A percentile compares a stretch with the other conserved stretches of the same genome.
Conservation (phyloP, 1,284 basidiomycete genomes). For the Rhizopogon hawkerae region DNA sequence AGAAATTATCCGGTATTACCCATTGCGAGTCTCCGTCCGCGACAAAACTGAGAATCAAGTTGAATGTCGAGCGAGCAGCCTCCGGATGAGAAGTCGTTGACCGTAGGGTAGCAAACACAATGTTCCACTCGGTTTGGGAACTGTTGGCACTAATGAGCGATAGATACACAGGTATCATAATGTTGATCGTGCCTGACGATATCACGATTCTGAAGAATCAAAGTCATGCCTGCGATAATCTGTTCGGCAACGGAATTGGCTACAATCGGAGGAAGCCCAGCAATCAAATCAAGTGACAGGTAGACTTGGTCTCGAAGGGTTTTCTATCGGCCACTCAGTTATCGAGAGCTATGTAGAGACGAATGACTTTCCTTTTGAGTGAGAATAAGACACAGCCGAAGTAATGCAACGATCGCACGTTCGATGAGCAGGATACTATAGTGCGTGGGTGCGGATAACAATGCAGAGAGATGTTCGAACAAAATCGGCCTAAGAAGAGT, state of each 20-base stretch:
- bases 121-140: conserved; percentile 93
- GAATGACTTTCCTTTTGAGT: conserved; percentile 56
- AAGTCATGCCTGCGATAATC: conserved; percentile 75
- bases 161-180: not conserved
- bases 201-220: conserved; percentile 71
- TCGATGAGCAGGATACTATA: conserved; percentile 91
- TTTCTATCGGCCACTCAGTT: conserved; percentile 35
- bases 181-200: conserved; percentile 51
- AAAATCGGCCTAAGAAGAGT: conserved; percentile 68
- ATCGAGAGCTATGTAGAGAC: conserved; percentile 9
- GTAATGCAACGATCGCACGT: conserved; percentile 87
- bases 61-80: conserved; percentile 79
- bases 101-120: conserved; percentile 85
- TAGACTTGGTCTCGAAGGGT: conserved; percentile 86
- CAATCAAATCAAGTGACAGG: conserved; percentile 84
- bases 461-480: conserved; percentile 81
- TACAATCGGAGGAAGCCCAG: conserved; percentile 68
- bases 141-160: conserved; percentile 27
- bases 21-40: conserved; percentile 49
- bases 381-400: conserved; percentile 73
- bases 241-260: conserved; percentile 88
- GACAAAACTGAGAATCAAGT: conserved; percentile 59
- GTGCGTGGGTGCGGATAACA: conserved; percentile 70
- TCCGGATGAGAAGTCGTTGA: conserved; percentile 83
- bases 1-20: conserved; percentile 74